A percentile compares a stretch with the other conserved stretches of the same genome.
These are phyloP conservation scores for Tripterygium wilfordii DNA, from an alignment of 177 flowering plant species.

Conservation along the genomic window DNA sequence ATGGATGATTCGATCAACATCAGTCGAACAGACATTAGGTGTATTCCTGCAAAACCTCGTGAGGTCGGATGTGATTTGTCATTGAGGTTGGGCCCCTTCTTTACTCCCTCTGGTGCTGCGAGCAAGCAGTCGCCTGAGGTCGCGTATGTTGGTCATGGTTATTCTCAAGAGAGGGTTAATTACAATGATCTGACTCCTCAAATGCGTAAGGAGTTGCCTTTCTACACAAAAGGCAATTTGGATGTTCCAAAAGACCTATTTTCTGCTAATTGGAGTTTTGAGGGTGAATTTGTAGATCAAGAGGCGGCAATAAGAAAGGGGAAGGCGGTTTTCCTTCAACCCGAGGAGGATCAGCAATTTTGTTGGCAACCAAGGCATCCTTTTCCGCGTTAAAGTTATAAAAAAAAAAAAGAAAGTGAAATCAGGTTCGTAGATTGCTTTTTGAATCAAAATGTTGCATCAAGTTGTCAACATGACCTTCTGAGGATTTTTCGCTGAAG, in stretches of 20 bases:
- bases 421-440: slow-evolving; percentile 19
- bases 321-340: slow-evolving; percentile 10
- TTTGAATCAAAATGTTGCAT: slow-evolving; percentile 2
- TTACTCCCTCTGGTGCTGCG: slow-evolving; percentile 3
- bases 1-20: slow-evolving; percentile 1
- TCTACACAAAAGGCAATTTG: slow-evolving; percentile 1
- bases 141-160: slow-evolving; percentile 7
- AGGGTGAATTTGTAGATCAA: background rate
- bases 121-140: slow-evolving; percentile 1
- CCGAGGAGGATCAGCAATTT: slow-evolving; percentile 10
- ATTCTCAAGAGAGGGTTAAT: slow-evolving; percentile 7
- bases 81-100: slow-evolving; percentile 27
- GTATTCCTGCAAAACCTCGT: background rate
- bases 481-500: slow-evolving; percentile 1
- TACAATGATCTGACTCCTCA: slow-evolving; percentile 1
- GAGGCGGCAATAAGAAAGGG: slow-evolving; percentile 17
- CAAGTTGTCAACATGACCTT: slow-evolving; percentile 1
- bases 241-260: background rate
- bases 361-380: slow-evolving; percentile 22
- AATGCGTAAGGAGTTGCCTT: slow-evolving; percentile 1
- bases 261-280: slow-evolving; percentile 2
- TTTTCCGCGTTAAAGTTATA: background rate
- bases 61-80: slow-evolving; percentile 24
- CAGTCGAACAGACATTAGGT: background rate
- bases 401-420: slow-evolving; percentile 13